Evolutionary conservation across 2,329 filamentous ascomycete species (phyloP).

Genomic region (Chrysoporthe puriensis): DNA sequence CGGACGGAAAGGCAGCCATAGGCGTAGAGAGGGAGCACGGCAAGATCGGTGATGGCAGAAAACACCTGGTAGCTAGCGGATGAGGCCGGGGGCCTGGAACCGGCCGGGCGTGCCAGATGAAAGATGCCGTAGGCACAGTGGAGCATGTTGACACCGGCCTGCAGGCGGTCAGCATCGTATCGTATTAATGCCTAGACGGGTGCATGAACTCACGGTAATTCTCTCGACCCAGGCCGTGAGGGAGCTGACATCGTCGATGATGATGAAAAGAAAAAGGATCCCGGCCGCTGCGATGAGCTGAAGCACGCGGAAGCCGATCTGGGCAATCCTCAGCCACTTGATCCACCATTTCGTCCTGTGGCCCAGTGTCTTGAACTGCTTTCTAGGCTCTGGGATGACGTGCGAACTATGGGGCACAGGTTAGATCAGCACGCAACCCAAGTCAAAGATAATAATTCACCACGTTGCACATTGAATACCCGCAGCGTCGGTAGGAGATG

Average conservation of each 20-base stretch:
- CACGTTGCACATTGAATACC: background rate
- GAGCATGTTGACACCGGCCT: slow-evolving; percentile 77
- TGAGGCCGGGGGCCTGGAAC: slow-evolving; percentile 74
- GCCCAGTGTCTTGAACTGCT: slow-evolving; percentile 68
- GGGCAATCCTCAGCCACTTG: slow-evolving; percentile 68
- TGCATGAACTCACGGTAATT: slow-evolving; percentile 64
- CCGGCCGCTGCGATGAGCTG: slow-evolving; percentile 72
- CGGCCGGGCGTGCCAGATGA: slow-evolving; percentile 73
- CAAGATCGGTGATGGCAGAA: slow-evolving; percentile 70
- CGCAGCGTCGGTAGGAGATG: no score
- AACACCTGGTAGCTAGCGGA: slow-evolving; percentile 91
- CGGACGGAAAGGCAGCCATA: slow-evolving; percentile 55
- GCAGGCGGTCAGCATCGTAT: slow-evolving; percentile 31
- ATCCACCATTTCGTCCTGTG: slow-evolving; percentile 71
- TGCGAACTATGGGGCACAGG: slow-evolving; percentile 53
- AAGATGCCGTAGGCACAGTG: slow-evolving; percentile 79
- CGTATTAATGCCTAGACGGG: background rate
- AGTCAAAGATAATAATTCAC: background rate
- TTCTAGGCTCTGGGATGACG: slow-evolving; percentile 64
- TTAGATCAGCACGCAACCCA: slow-evolving; percentile 3
- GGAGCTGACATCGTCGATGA: slow-evolving; percentile 69
- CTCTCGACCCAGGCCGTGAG: slow-evolving; percentile 76
- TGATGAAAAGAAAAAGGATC: slow-evolving; percentile 74
- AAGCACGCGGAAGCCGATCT: slow-evolving; percentile 69
- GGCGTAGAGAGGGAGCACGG: slow-evolving; percentile 57